Evolutionary conservation across 768 basidiomycete species (phyloP), one percentile per base, ranked within the genome.

Genomic region (Tricholoma terreum): DNA sequence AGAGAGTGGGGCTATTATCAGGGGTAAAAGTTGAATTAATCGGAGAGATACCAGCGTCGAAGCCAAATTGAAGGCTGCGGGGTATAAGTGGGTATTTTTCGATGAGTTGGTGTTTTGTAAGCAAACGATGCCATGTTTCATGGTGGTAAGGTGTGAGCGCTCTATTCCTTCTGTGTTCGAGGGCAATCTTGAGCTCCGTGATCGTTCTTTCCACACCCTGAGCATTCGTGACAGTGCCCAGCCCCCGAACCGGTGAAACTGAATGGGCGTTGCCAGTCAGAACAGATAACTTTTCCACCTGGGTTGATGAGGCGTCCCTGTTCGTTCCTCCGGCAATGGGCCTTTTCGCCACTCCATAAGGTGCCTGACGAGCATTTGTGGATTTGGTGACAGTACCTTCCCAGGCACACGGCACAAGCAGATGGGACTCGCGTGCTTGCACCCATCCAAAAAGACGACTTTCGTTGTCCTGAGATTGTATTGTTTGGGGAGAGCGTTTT

Each of bases 351-450:
- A n/a, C n/a, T n/a, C n/a, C n/a, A n/a, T n/a, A n/a, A n/a, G n/a
- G n/a, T n/a, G n/a, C 67, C 61, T 9, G 31, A 31, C 4, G 46
- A 8, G 10, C 11, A 30, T 22, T 43, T 43, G 27, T 54, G 42
- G 53, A 46, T 21, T 19, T 42, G 7, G 52, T 53, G 35, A 31
- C 19, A 17, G 38, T 31, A n/a, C 3, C 63, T 33, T 1, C 75
- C 70, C 7, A 78, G 67, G 61, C 75, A 78, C 1, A 76, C 35
- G 36, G n/a, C n/a, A n/a, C n/a, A n/a, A n/a, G n/a, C n/a, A n/a
- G n/a, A n/a, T n/a, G n/a, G n/a, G n/a, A n/a, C 62, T 6, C 52
- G 54, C 35, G 22, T 38, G n/a, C 30, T 55, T 46, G 12, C 40
- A 6, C 48, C 48, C 34, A 24, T 52, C n/a, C 46, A 10, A 22